These are phyloP conservation scores for Chlorella sp. DNA, from an alignment of 139 green algal species.

Conservation along the genomic window DNA sequence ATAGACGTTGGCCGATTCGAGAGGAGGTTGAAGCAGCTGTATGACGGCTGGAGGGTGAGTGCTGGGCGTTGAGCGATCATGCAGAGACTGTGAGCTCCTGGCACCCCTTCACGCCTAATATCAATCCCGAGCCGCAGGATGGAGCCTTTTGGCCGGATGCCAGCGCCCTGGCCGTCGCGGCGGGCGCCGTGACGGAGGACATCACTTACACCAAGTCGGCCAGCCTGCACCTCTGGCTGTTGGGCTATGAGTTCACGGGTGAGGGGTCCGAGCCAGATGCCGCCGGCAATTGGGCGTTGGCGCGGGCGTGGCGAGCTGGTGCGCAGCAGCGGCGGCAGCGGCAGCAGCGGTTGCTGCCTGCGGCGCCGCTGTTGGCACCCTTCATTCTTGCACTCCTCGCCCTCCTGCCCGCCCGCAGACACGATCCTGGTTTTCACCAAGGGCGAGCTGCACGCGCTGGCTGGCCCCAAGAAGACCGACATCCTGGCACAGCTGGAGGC, in stretches of 20 bases:
- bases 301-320: too few relatives aligned
- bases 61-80: not conserved
- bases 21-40: slow-evolving; percentile 65
- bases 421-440: slow-evolving; percentile 89
- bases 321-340: not conserved
- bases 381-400: not conserved
- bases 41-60: slow-evolving; percentile 70
- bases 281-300: not conserved
- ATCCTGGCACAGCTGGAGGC: slow-evolving; percentile 71
- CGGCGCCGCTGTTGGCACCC: not conserved
- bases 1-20: slow-evolving; percentile 67
- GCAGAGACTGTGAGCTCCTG: not conserved
- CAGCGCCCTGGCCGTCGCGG: slow-evolving; percentile 57
- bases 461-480: slow-evolving; percentile 89
- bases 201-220: slow-evolving; percentile 93
- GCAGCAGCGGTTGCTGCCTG: not conserved
- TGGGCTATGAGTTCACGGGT: slow-evolving; percentile 95
- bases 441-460: slow-evolving; percentile 78
- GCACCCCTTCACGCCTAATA: not conserved
- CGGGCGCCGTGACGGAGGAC: slow-evolving; percentile 63
- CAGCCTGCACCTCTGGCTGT: slow-evolving; percentile 93
- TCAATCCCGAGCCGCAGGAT: not conserved
- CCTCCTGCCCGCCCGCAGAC: slow-evolving; percentile 65
- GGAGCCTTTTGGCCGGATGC: not conserved
- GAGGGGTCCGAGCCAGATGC: not conserved